A percentile compares a stretch with the other conserved stretches of the same genome.
Evolutionary conservation across 805 yeast genomes (phyloP).

Genomic region (Sugiyamaella lignohabitans): DNA sequence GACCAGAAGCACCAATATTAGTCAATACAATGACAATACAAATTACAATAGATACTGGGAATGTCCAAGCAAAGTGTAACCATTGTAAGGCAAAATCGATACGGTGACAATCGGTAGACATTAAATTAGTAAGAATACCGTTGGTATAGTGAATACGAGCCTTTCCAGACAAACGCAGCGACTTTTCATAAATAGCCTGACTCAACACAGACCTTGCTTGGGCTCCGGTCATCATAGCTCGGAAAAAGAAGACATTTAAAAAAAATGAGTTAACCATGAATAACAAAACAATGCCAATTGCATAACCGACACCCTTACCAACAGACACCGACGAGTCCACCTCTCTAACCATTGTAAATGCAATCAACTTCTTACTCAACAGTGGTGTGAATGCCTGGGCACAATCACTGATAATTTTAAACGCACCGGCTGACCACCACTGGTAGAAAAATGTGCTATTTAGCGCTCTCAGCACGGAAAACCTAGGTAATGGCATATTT

Average conservation of each 20-base stretch:
- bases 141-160: slow-evolving; percentile 57
- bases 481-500: slow-evolving; percentile 18
- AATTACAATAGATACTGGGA: slow-evolving; percentile 59
- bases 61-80: slow-evolving; percentile 55
- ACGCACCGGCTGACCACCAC: slow-evolving; percentile 33
- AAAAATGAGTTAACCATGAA: slow-evolving; percentile 43
- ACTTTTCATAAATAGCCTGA: slow-evolving; percentile 61
- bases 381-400: slow-evolving; percentile 55
- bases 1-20: slow-evolving; percentile 65
- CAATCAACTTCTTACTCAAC: slow-evolving; percentile 56
- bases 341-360: slow-evolving; percentile 51
- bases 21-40: slow-evolving; percentile 57
- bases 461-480: slow-evolving; percentile 29
- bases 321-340: slow-evolving; percentile 30
- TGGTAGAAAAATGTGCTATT: slow-evolving; percentile 32
- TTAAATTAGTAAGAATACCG: slow-evolving; percentile 66
- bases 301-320: slow-evolving; percentile 67
- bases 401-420: slow-evolving; percentile 30
- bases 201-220: slow-evolving; percentile 65
- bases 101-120: slow-evolving; percentile 77
- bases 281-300: slow-evolving; percentile 60
- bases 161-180: slow-evolving; percentile 52
- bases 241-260: slow-evolving; percentile 59
- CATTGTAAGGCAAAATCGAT: slow-evolving; percentile 70
- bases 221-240: slow-evolving; percentile 58